Evolutionary conservation across 345 rosid genomes (phyloP).

Genomic region (Citrus medica): DNA sequence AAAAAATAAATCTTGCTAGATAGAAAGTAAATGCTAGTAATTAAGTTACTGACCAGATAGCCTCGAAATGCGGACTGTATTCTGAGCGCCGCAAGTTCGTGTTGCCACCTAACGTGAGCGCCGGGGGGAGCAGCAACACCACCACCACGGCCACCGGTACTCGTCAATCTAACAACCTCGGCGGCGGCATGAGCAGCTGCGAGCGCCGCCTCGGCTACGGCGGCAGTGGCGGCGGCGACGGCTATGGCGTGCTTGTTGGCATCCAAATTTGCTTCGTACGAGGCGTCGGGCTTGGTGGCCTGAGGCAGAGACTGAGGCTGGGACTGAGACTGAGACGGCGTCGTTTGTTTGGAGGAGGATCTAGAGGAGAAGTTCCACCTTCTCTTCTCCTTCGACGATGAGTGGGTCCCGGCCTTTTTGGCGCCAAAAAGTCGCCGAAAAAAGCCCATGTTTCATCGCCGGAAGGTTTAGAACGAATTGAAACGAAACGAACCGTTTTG

Average conservation of each 20-base stretch:
- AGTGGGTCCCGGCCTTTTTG: constrained; percentile 25
- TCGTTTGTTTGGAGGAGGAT: constrained; percentile 47
- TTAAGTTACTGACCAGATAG: constrained; percentile 72
- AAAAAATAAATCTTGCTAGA: not conserved
- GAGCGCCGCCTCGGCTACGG: constrained; percentile 84
- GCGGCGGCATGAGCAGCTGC: constrained; percentile 96
- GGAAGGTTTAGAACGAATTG: not conserved
- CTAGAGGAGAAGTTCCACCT: constrained; percentile 64
- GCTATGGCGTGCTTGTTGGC: constrained; percentile 79
- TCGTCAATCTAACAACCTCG: constrained; percentile 83
- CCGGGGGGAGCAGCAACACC: constrained; percentile 12
- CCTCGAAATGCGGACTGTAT: constrained; percentile 93
- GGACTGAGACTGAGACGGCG: constrained; percentile 19
- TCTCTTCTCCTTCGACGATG: constrained; percentile 32
- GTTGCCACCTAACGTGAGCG: constrained; percentile 21
- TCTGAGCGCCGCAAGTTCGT: constrained; percentile 53
- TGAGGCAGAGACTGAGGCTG: constrained; percentile 14
- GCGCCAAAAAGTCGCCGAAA: constrained; percentile 71
- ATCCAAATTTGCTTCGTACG: constrained; percentile 35
- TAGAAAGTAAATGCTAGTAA: not conserved
- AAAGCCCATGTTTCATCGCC: constrained; percentile 65
- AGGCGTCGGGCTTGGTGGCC: constrained; percentile 10
- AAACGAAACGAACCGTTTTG: not conserved
- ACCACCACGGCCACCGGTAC: constrained; percentile 32
- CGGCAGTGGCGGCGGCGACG: constrained; percentile 91